phyloP scores from a whole-genome alignment of 169 alveolate genomes.

The Eimeria maxima region DNA sequence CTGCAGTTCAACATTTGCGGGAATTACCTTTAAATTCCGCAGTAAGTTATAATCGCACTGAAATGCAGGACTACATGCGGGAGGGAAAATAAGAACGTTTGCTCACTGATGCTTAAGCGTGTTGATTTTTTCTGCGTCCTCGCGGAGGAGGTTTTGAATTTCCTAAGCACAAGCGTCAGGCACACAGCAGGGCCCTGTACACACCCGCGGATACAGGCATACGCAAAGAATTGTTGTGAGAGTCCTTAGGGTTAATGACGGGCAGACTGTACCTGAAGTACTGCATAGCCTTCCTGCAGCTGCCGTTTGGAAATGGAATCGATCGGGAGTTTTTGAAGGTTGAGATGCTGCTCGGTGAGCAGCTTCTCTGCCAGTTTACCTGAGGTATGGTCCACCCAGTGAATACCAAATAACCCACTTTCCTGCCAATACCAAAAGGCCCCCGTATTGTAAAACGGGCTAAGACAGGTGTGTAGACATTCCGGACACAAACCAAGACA shows the following conservation, averaged over 20 bases:
- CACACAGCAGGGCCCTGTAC: not conserved
- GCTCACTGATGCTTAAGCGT: slow-evolving; percentile 67
- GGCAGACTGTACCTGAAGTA: slow-evolving; percentile 75
- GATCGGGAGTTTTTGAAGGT: slow-evolving; percentile 80
- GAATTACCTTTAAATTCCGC: not conserved
- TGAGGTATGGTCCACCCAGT: slow-evolving; percentile 1
- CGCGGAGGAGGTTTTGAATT: slow-evolving; percentile 67
- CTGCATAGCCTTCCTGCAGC: slow-evolving; percentile 81
- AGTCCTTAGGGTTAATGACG: not conserved
- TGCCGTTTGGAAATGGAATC: slow-evolving; percentile 80
- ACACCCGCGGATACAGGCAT: not conserved
- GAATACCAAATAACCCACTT: slow-evolving; percentile 3
- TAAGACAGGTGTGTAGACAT: not conserved
- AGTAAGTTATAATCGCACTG: not conserved
- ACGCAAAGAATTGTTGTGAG: not conserved
- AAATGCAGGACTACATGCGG: not conserved
- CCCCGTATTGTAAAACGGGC: not conserved
- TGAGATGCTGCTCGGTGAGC: slow-evolving; percentile 80
- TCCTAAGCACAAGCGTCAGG: slow-evolving; percentile 9
- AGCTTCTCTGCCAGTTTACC: slow-evolving; percentile 69
- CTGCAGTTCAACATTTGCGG: not conserved
- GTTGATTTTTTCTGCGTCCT: slow-evolving; percentile 1
- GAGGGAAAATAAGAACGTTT: not conserved
- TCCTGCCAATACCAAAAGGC: not conserved
- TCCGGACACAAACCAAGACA: not conserved